Percentiles rank a stretch among this genome's conserved stretches.
phyloP scores from a whole-genome alignment of 805 yeast species.

The Zygotorulaspora sp. region DNA sequence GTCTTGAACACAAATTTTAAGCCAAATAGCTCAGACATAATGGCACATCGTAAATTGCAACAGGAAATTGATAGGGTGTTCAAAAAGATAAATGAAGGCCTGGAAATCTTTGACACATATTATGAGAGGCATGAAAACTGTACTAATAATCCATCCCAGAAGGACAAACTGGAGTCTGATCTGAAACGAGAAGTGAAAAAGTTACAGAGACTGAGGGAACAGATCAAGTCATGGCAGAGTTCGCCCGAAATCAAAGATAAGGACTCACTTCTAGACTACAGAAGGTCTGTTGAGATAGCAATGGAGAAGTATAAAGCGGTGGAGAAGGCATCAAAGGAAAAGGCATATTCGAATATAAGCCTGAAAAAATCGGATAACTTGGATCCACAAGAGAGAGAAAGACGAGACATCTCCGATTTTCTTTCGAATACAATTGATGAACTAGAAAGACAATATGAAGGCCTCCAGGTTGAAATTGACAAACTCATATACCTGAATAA shows the following conservation, averaged over 20 bases:
- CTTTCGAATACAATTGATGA: constrained; percentile 70
- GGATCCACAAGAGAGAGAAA: constrained; percentile 79
- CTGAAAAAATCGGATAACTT: constrained; percentile 58
- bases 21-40: too few species aligned
- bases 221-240: constrained; percentile 90
- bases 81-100: constrained; percentile 83
- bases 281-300: constrained; percentile 64
- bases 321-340: constrained; percentile 88
- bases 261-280: constrained; percentile 72
- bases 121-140: constrained; percentile 81
- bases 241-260: constrained; percentile 90
- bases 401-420: constrained; percentile 65
- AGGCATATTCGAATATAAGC: constrained; percentile 91
- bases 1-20: too few species aligned
- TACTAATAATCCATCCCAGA: constrained; percentile 74
- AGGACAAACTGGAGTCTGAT: constrained; percentile 89
- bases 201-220: constrained; percentile 88
- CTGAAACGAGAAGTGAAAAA: constrained; percentile 93
- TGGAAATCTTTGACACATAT: constrained; percentile 75
- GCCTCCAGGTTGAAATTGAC: constrained; percentile 53
- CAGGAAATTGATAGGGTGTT: constrained; percentile 89
- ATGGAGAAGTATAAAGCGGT: constrained; percentile 97
- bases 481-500: constrained; percentile 28
- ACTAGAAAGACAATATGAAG: constrained; percentile 74
- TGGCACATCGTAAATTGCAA: constrained; percentile 46